Conservation (phyloP, 148 eudicot genomes). For the Polygonum maritimum region DNA sequence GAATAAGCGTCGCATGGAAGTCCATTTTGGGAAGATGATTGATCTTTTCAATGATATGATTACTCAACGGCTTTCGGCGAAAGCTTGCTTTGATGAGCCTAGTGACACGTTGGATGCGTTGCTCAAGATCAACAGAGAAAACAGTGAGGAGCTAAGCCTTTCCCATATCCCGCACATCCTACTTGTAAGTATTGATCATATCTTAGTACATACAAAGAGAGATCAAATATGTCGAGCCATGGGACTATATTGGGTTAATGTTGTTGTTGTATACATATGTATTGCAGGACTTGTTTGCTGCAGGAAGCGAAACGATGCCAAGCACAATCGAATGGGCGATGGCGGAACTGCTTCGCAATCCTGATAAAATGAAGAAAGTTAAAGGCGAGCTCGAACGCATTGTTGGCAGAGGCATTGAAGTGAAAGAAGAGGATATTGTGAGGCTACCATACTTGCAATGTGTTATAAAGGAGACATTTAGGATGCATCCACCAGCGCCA, state of each 20-base stretch:
- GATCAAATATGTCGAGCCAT: too few species aligned
- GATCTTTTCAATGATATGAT: background rate
- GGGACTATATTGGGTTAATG: too few species aligned
- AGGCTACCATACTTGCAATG: constrained; percentile 25
- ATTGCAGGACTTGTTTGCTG: constrained; percentile 5
- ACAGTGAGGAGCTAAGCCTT: background rate
- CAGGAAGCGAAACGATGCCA: constrained; percentile 21
- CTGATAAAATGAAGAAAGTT: constrained; percentile 11
- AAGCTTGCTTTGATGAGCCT: background rate
- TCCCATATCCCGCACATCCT: constrained; percentile 19
- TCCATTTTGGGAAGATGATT: background rate
- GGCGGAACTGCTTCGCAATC: constrained; percentile 25
- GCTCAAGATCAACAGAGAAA: background rate
- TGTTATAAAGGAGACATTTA: constrained; percentile 28
- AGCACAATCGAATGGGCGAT: constrained; percentile 41
- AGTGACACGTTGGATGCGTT: background rate
- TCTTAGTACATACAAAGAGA: too few species aligned
- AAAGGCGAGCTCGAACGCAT: constrained; percentile 16
- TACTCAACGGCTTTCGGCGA: background rate
- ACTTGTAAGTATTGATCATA: constrained; percentile 14
- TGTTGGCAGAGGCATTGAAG: constrained; percentile 18
- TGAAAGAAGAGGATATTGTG: constrained; percentile 22
- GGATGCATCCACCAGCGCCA: constrained; percentile 34
- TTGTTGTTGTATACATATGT: too few species aligned
- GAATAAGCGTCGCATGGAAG: background rate